phyloP scores from a whole-genome alignment of 2,329 filamentous ascomycete species.

The Colletotrichum horii region DNA sequence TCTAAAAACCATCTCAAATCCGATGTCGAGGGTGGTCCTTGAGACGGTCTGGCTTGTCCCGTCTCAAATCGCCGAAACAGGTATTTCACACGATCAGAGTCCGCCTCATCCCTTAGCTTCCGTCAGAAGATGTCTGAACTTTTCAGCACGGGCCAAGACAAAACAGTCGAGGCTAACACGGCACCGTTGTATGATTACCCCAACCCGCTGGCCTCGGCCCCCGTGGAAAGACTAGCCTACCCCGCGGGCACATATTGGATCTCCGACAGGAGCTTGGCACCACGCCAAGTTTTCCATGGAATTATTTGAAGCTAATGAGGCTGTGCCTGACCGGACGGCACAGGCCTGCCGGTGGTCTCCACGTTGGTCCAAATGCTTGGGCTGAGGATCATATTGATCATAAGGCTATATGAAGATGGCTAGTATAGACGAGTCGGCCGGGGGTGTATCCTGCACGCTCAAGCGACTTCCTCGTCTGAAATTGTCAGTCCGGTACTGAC shows the following conservation, averaged over 20 bases:
- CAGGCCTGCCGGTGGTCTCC: background rate
- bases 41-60: background rate
- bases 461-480: background rate
- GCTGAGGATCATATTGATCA: background rate
- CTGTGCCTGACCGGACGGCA: background rate
- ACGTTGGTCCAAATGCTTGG: background rate
- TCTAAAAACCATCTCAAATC: background rate
- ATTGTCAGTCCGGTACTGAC: background rate
- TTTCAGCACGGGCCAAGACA: background rate
- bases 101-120: background rate
- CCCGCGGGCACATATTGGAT: background rate
- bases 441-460: background rate
- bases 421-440: background rate
- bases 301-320: background rate
- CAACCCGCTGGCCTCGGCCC: background rate
- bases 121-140: background rate
- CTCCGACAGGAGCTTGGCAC: background rate
- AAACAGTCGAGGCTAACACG: background rate
- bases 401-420: background rate
- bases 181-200: background rate
- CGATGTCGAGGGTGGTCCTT: background rate
- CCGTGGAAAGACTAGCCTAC: background rate
- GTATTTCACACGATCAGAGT: background rate
- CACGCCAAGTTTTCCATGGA: background rate
- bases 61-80: background rate